Evolutionary conservation across 108 stramenopile species (phyloP), one percentile per base, ranked within the genome.

Genomic region (Pseudonitzschia multistriata): DNA sequence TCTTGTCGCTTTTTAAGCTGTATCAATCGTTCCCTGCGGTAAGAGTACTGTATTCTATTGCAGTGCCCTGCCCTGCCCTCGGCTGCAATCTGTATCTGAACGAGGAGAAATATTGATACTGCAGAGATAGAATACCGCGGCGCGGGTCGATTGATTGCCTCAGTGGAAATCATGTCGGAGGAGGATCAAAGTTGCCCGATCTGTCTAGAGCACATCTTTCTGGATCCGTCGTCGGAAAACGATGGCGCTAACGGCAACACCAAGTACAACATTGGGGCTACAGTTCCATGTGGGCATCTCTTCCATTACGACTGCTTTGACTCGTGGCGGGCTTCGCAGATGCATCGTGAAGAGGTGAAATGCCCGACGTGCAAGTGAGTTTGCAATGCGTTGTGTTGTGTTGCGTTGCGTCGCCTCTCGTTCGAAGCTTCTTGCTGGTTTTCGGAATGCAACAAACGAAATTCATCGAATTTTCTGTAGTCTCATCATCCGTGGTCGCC

Each of bases 261-360:
- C 33, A 33, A 35, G 34, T 29, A 69, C 37, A 35, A 47, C 22
- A 33, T 78, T 3, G 71, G 72, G 14, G 65, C 78, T 8, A 56
- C 67, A 2, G 62, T 79, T 57, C 78, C 78, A 2, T 79, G 78
- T 63, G 78, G 78, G 11, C 78, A 79, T 69, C 49, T 74, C n/a
- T 79, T 69, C 60, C 78, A 79, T 57, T 31, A 61, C 25, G 53
- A 68, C 0, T 79, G 78, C 36, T 73, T 79, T 56, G 62, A 24
- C 25, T 6, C 34, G 31, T 79, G 78, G 78, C 31, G 37, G 19
- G 67, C 71, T 19, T 57, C 55, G 0, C 2, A 21, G 37, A 3
- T 5, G 10, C 22, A 29, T 47, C n/a, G 42, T 35, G n/a, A n/a
- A 8, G 40, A 25, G n/a, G 34, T 45, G 28, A 64, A 64, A 29